Base-by-base conservation (phyloP, 2,329 filamentous ascomycete species). In the Alternaria sp. region DNA sequence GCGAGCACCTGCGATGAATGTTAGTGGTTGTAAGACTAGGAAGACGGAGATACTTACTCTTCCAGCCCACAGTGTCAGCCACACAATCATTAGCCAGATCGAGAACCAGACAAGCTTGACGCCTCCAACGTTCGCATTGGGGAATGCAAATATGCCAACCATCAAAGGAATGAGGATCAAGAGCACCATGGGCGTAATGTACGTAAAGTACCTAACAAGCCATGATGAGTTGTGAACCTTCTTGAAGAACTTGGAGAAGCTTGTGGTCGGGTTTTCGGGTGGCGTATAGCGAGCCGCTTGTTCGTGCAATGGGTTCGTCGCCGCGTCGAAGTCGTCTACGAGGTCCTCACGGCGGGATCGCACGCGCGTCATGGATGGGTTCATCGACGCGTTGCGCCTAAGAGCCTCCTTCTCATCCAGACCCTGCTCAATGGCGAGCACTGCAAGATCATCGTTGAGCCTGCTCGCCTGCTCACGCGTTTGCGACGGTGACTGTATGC, bases 21-120 rank as follows among this genome's bases (percentile, higher is more conserved):
- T 66, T 65, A 73, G 65, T 43, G 15, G 2, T 6, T 64, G 30
- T 32, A 60, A 19, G 44, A 7, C 15, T 5, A 12, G 15, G 21
- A 21, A 12, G 17, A 19, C 44, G 26, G 40, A 30, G 21, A 36
- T 13, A 78, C 80, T 74, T 76, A 85, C 82, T 73, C 88, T 81
- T 57, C 88, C 91, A 19, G 91, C 90, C 95, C 95, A 98, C 0
- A 97, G 84, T 0, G 93, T 93, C 66, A 95, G 85, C 95, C 95
- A 98, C 25, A 97, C 86, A 45, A 97, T 93, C 79, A 97, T 92
- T 17, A 97, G 86, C 95, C 95, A 98, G 66, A 97, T 93, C 28
- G 92, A 92, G 75, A 98, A 97, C 95, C 95, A 98, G 63, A 93
- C 83, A 47, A 97, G 83, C 66, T 88, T 76, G 0, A 97, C 93